phyloP scores from a whole-genome alignment of 306 rosid genomes.

The Begonia loranthoides region DNA sequence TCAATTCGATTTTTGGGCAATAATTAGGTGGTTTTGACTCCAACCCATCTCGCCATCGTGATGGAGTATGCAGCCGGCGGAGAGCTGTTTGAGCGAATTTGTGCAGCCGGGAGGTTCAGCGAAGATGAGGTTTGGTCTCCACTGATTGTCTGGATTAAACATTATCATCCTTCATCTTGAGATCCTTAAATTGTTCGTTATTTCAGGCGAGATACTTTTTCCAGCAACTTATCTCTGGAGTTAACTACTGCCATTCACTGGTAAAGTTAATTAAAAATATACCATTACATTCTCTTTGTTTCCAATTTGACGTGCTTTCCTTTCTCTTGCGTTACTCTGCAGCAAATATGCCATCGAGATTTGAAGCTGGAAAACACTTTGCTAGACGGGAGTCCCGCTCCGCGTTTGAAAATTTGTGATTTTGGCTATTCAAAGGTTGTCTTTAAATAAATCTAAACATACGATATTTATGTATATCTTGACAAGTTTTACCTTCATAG shows the following conservation, averaged over 20 bases:
- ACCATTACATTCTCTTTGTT: neutral
- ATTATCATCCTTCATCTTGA: neutral
- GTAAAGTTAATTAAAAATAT: conserved; percentile 13
- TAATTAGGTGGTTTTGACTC: conserved; percentile 71
- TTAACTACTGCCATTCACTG: conserved; percentile 72
- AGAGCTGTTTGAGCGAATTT: conserved; percentile 72
- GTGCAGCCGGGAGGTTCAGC: conserved; percentile 72
- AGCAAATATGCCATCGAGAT: conserved; percentile 88
- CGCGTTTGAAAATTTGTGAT: conserved; percentile 77
- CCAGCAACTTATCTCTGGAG: conserved; percentile 94
- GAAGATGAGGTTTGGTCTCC: conserved; percentile 61
- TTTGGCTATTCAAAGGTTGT: conserved; percentile 81
- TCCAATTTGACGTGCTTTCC: conserved; percentile 4
- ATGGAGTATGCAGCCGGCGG: conserved; percentile 95
- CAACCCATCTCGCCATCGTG: conserved; percentile 72
- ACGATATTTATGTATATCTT: conserved; percentile 5
- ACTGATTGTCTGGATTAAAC: neutral
- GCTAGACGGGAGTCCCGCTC: conserved; percentile 80
- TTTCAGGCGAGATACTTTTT: conserved; percentile 81
- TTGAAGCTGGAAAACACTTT: conserved; percentile 27
- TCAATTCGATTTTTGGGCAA: neutral
- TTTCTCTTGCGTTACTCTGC: conserved; percentile 13
- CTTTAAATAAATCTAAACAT: neutral
- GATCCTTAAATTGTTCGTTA: conserved; percentile 2
- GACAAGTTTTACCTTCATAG: conserved; percentile 30